phyloP scores from a whole-genome alignment of 2,329 filamentous ascomycete genomes.

The Nemania abortiva region DNA sequence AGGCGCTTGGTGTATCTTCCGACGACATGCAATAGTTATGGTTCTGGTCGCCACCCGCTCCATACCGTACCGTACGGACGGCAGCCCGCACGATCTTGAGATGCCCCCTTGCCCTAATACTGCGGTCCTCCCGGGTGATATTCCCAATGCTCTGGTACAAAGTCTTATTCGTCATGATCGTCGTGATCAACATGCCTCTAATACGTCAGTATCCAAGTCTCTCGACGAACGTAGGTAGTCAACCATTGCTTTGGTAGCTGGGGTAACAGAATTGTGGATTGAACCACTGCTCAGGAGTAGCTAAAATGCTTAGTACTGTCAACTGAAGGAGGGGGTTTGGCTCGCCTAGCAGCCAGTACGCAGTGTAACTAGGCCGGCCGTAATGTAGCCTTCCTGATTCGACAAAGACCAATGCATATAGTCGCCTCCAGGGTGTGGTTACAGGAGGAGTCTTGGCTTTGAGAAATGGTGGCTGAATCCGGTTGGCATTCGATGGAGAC shows the following conservation, averaged over 20 bases:
- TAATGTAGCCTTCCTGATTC: conserved; percentile 4
- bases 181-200: not conserved
- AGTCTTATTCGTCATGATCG: conserved; percentile 7
- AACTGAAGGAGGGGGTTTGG: not conserved
- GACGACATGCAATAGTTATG: not conserved
- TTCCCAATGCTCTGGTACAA: not conserved
- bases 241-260: not conserved
- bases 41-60: not conserved
- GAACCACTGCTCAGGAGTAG: not conserved
- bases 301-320: not conserved
- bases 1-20: conserved; percentile 8
- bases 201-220: not conserved
- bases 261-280: not conserved
- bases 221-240: not conserved
- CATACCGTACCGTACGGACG: not conserved
- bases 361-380: not conserved
- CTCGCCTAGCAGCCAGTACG: not conserved
- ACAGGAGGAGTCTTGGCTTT: conserved; percentile 4
- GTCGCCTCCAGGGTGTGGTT: conserved; percentile 8
- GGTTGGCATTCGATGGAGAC: conserved; percentile 11
- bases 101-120: not conserved
- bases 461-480: conserved; percentile 15
- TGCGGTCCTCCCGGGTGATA: not conserved
- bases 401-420: conserved; percentile 29
- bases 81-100: not conserved